Evolutionary conservation across 805 yeast genomes (phyloP).

Genomic region (Candida michaelii): DNA sequence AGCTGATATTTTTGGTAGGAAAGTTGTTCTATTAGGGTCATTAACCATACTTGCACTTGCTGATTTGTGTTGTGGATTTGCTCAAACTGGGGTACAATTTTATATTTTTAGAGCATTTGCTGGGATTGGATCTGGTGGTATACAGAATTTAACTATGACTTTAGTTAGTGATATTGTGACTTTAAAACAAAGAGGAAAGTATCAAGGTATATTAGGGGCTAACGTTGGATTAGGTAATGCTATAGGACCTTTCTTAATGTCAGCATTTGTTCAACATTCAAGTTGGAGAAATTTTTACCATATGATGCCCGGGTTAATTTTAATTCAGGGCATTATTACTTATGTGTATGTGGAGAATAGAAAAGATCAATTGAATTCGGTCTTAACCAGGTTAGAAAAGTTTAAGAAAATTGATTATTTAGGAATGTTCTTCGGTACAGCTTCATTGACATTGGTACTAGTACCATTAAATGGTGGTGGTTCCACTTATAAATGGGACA

Average conservation of each 20-base stretch:
- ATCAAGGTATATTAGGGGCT: conserved; percentile 54
- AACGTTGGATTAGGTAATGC: conserved; percentile 51
- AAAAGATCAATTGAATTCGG: conserved; percentile 21
- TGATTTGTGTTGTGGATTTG: conserved; percentile 44
- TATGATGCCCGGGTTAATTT: conserved; percentile 43
- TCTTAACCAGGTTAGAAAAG: conserved; percentile 35
- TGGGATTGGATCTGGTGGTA: conserved; percentile 62
- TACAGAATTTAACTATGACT: conserved; percentile 50
- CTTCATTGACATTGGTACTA: conserved; percentile 48
- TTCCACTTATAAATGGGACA: conserved; percentile 54
- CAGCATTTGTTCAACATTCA: conserved; percentile 42
- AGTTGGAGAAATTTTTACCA: conserved; percentile 57
- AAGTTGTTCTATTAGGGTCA: conserved; percentile 42
- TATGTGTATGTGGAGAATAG: conserved; percentile 33
- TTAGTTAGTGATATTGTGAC: conserved; percentile 58
- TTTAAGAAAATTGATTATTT: conserved; percentile 50
- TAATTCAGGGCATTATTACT: conserved; percentile 26
- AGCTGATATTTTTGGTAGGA: conserved; percentile 63
- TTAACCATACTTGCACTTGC: conserved; percentile 46
- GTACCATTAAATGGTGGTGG: conserved; percentile 68
- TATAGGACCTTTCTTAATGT: conserved; percentile 55
- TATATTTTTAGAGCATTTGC: conserved; percentile 53
- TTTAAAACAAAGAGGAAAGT: conserved; percentile 51
- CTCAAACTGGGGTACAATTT: conserved; percentile 43
- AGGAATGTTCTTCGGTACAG: conserved; percentile 51